Evolutionary conservation across 2,329 filamentous ascomycete species (phyloP), one percentile per base, ranked within the genome.

Genomic region (Rhinocladiella mackenziei): DNA sequence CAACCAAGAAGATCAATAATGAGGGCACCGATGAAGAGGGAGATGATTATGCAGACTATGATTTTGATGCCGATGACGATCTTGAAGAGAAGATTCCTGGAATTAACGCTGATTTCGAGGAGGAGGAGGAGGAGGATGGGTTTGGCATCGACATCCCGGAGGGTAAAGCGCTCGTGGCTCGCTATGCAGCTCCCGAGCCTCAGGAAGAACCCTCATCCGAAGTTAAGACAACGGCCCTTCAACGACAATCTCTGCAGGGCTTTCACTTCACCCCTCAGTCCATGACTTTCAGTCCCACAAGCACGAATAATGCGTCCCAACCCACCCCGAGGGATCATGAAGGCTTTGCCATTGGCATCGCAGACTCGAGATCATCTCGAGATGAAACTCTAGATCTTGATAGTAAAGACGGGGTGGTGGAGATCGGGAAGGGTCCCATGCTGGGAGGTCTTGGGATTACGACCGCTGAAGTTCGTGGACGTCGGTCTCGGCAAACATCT

Each of bases 41-140:
- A 23, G 51, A 56, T 33, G 65, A 69, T 45, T 68, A 64, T 45
- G 68, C 68, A 23, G 45, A 57, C 43, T 67, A 71, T 46, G 68
- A 72, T 47, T 62, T 67, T 14, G 65, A 67, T 28, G 58, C 68
- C 25, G 67, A 71, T 43, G 67, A 62, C 28, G 63, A 57, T 3
- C 54, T 72, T 8, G 70, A 73, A 57, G 70, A 73, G 48, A 63
- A 60, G 42, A 73, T 73, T 35, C 70, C 70, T 2, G 70, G 70
- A 1, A 63, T 73, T 20, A 73, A 73, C 56, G 64, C 64, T 9
- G 70, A 73, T 56, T 65, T 64, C 7, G 68, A 70, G 23, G 65
- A 66, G 14, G 63, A 64, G 5, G 68, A 70, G 29, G 65, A 65
- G 15, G 62, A 62, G 15, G 61, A 66, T 22, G 64, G 65, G 9